phyloP scores from a whole-genome alignment of 1,284 basidiomycete genomes.

The Melampsora occidentalis region DNA sequence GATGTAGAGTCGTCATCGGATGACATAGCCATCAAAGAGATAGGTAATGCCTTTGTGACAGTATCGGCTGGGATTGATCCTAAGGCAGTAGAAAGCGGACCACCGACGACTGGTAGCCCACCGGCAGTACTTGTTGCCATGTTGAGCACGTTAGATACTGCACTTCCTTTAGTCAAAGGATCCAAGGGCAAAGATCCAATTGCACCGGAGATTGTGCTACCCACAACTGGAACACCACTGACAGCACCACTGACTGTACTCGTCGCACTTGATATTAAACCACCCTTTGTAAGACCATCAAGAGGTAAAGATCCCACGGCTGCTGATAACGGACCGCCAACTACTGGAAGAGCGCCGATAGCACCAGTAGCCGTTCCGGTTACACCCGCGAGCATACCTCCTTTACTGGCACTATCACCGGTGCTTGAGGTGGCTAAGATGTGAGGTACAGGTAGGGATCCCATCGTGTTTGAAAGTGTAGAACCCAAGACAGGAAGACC shows the following conservation, averaged over 20 bases:
- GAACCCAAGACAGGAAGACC: conserved; percentile 3
- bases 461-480: neutral
- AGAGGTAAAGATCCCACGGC: neutral
- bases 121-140: neutral
- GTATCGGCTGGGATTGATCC: neutral
- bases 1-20: neutral
- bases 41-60: neutral
- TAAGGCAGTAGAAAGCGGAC: neutral
- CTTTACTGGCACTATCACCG: neutral
- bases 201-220: neutral
- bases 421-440: neutral
- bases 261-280: neutral
- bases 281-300: neutral
- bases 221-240: neutral
- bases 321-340: conserved; percentile 1
- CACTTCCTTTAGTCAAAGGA: neutral
- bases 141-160: neutral
- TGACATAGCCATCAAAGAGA: neutral
- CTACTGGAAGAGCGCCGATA: neutral
- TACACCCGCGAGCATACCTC: neutral
- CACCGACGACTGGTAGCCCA: conserved; percentile 1
- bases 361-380: neutral
- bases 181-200: neutral
- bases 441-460: conserved; percentile 5
- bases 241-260: neutral